phyloP scores from a whole-genome alignment of 129 eudicot genomes.

The Dittrichia graveolens region DNA sequence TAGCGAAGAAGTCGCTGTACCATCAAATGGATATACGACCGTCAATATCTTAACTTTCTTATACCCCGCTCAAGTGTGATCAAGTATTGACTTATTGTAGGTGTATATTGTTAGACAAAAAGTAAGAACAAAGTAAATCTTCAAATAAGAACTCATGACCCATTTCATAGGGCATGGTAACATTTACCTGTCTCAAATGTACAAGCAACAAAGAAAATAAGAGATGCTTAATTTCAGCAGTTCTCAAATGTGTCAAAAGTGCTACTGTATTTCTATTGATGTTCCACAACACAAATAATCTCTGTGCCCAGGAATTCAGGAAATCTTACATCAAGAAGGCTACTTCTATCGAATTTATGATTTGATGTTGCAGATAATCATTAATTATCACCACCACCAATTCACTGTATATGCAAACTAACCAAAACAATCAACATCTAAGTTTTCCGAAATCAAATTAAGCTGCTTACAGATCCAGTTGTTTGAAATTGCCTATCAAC shows the following conservation, averaged over 20 bases:
- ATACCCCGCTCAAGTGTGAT: no score
- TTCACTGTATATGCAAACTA: constrained; percentile 11
- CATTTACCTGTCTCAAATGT: no score
- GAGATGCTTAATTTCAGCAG: no score
- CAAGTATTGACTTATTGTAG: no score
- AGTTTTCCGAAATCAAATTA: background rate
- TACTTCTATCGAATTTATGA: background rate
- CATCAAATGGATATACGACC: no score
- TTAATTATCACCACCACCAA: background rate
- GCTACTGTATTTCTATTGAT: background rate
- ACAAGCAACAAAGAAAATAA: no score
- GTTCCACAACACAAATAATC: background rate
- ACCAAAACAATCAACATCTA: constrained; percentile 13
- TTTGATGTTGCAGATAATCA: background rate
- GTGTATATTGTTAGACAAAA: no score
- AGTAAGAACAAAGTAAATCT: no score
- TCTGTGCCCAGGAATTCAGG: background rate
- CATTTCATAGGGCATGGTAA: no score
- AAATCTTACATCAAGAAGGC: background rate
- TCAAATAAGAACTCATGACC: no score
- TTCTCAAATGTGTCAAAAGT: background rate
- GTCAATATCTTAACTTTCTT: no score
- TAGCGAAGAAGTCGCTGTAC: no score
- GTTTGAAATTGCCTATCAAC: constrained; percentile 13
- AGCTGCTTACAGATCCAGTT: constrained; percentile 8